Evolutionary conservation across 2,329 filamentous ascomycete species (phyloP).

Genomic region (Aspergillus clavatus): DNA sequence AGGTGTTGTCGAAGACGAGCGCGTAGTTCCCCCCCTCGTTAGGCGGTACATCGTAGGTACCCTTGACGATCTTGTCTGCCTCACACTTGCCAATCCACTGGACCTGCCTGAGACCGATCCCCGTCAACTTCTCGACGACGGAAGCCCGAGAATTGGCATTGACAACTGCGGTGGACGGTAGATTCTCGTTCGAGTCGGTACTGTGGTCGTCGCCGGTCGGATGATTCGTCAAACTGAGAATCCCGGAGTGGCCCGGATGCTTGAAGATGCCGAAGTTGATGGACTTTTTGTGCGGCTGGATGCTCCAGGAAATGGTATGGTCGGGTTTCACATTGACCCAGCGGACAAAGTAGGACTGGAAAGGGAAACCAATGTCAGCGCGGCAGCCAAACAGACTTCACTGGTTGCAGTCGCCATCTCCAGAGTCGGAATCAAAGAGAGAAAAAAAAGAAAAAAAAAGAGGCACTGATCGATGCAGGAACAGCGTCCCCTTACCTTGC

Average conservation of each 20-base stretch:
- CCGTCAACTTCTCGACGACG: constrained; percentile 61
- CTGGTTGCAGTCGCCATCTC: too few relatives aligned
- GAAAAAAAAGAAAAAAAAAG: too few relatives aligned
- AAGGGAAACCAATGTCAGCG: constrained; percentile 19
- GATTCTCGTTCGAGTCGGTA: constrained; percentile 35
- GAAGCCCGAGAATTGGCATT: constrained; percentile 54
- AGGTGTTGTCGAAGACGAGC: constrained; percentile 96
- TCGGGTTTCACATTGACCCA: constrained; percentile 90
- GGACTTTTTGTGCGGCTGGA: constrained; percentile 97
- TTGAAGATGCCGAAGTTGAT: constrained; percentile 98
- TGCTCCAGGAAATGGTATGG: constrained; percentile 93
- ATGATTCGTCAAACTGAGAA: constrained; percentile 41
- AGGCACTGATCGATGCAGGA: background rate
- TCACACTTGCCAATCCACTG: constrained; percentile 92
- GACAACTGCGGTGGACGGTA: constrained; percentile 23
- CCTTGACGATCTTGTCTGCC: constrained; percentile 89
- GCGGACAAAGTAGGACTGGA: constrained; percentile 91
- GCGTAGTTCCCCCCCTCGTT: constrained; percentile 89
- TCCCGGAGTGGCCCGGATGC: constrained; percentile 70
- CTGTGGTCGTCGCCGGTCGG: constrained; percentile 41
- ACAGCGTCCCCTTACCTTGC: constrained; percentile 63
- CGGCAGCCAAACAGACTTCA: background rate
- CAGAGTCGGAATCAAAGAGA: too few relatives aligned
- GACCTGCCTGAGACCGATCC: constrained; percentile 58
- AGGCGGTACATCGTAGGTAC: constrained; percentile 71